Evolutionary conservation across 176 grass and related monocot species (phyloP).

Genomic region (Raddia distichophylla): DNA sequence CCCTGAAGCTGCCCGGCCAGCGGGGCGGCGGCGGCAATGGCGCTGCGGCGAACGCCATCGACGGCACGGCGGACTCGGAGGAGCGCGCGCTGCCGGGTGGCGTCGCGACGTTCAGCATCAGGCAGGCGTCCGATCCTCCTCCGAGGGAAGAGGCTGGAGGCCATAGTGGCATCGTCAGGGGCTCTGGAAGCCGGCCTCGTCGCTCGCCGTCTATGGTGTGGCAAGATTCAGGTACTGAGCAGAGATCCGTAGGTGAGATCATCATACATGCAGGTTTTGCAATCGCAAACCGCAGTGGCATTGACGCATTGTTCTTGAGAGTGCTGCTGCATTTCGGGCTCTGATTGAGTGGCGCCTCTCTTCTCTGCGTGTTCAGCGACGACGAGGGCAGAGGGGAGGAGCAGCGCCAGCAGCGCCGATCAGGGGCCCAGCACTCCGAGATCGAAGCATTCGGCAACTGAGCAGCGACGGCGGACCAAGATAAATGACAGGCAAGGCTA

Average conservation of each 20-base stretch:
- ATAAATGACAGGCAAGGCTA: constrained; percentile 95
- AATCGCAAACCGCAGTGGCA: background rate
- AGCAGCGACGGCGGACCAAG: constrained; percentile 88
- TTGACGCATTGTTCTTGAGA: background rate
- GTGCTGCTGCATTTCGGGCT: background rate
- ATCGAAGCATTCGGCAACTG: constrained; percentile 94
- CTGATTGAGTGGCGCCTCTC: background rate
- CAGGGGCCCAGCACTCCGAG: constrained; percentile 76
- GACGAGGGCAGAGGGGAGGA: constrained; percentile 67
- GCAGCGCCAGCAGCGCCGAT: constrained; percentile 70
- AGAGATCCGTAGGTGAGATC: constrained; percentile 52
- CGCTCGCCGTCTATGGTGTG: constrained; percentile 49
- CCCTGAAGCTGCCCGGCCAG: constrained; percentile 43
- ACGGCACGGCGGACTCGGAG: constrained; percentile 19
- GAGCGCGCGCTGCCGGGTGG: constrained; percentile 67
- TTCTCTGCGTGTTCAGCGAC: constrained; percentile 29
- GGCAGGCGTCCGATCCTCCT: constrained; percentile 38
- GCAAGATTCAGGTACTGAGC: constrained; percentile 53
- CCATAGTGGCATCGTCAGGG: constrained; percentile 15
- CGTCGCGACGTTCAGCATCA: constrained; percentile 86
- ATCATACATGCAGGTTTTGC: background rate
- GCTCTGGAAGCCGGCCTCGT: constrained; percentile 16
- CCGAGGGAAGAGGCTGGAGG: background rate
- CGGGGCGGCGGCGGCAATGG: background rate
- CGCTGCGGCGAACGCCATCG: background rate